Percentiles rank a stretch among this genome's conserved stretches.
phyloP scores from a whole-genome alignment of 2,329 filamentous ascomycete genomes.

The Nemania abortiva region DNA sequence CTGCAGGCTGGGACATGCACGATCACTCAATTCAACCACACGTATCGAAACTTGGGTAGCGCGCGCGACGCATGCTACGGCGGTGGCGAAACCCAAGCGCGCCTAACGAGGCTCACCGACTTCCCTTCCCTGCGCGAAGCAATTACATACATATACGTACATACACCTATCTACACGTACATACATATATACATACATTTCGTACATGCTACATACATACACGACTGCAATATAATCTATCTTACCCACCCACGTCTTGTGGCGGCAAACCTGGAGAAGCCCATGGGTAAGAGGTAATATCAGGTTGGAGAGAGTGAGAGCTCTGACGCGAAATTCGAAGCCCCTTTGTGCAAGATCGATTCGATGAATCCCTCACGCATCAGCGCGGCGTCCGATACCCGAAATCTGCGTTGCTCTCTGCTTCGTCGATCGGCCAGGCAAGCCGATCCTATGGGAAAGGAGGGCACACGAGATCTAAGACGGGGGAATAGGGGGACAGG shows the following conservation, averaged over 20 bases:
- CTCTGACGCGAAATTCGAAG: constrained; percentile 11
- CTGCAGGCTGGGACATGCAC: constrained; percentile 21
- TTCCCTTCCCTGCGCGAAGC: constrained; percentile 27
- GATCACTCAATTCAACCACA: constrained; percentile 28
- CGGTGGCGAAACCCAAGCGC: constrained; percentile 24
- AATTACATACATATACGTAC: constrained; percentile 2
- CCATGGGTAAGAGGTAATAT: constrained; percentile 6
- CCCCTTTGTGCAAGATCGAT: background rate
- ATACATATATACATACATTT: background rate
- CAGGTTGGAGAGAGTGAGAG: background rate
- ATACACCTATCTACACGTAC: background rate
- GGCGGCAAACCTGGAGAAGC: background rate
- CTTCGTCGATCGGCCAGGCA: constrained; percentile 35
- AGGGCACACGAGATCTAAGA: constrained; percentile 10
- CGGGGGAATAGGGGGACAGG: background rate
- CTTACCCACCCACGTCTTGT: background rate
- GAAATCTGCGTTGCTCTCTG: constrained; percentile 35
- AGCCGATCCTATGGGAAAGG: constrained; percentile 37
- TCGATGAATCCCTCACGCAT: constrained; percentile 4
- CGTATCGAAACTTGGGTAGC: constrained; percentile 27
- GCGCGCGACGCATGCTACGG: constrained; percentile 16
- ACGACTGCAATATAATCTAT: background rate
- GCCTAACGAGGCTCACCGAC: constrained; percentile 33
- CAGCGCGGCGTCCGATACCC: constrained; percentile 35
- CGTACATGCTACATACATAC: background rate